A percentile compares a stretch with the other conserved stretches of the same genome.
Evolutionary conservation across 805 yeast species (phyloP).

Genomic region (Kuraishia molischiana): DNA sequence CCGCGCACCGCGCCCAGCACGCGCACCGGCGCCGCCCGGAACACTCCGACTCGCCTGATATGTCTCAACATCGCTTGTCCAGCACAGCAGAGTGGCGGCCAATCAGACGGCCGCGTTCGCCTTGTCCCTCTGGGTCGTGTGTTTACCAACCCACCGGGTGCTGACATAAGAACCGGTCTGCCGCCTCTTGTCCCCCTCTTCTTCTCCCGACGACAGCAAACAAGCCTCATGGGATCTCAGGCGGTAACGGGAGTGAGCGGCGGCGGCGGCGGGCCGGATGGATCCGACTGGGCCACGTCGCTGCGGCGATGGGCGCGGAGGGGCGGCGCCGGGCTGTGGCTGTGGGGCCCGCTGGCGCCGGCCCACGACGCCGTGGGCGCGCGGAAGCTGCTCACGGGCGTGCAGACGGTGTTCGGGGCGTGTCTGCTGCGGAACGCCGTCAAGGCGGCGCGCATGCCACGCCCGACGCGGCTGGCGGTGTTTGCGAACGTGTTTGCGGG

Average conservation of each 20-base stretch:
- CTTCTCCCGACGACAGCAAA: too few species aligned
- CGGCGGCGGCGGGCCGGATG: too few species aligned
- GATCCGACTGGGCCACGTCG: neutral
- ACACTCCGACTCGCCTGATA: too few species aligned
- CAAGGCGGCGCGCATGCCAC: neutral
- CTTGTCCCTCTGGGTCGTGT: neutral
- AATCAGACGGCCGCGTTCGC: neutral
- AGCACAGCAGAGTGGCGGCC: too few species aligned
- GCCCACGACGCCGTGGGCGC: slow-evolving; percentile 21
- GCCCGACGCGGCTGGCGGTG: neutral
- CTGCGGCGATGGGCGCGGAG: neutral
- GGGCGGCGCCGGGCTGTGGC: slow-evolving; percentile 5
- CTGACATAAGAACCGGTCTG: too few species aligned
- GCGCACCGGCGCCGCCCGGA: too few species aligned
- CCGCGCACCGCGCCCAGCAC: too few species aligned
- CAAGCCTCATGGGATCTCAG: too few species aligned
- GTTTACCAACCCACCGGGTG: too few species aligned
- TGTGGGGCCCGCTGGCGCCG: slow-evolving; percentile 24
- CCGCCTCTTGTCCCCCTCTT: too few species aligned
- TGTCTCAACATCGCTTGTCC: too few species aligned
- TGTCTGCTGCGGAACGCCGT: slow-evolving; percentile 3
- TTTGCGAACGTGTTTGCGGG: neutral
- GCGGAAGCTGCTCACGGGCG: slow-evolving; percentile 14
- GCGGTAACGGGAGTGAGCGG: too few species aligned
- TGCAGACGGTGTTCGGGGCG: slow-evolving; percentile 16